Evolutionary conservation across 805 yeast species (phyloP), one percentile per base, ranked within the genome.

Genomic region (Starmerella cellae): DNA sequence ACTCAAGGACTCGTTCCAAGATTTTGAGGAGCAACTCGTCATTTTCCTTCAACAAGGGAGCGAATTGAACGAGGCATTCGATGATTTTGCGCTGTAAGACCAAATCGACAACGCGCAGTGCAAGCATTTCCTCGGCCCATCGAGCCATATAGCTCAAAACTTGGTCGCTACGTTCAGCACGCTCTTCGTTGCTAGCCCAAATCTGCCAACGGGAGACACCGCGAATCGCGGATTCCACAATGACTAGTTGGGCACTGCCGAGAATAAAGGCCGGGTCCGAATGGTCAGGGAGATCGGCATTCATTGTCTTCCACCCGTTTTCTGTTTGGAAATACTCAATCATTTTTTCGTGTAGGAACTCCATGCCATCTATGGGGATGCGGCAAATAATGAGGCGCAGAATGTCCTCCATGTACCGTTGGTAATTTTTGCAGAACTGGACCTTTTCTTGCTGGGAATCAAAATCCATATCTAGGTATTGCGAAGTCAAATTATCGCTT

Each of bases 181-280:
- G 69, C 35, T 69, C 70, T 20, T 70, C 70, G 4, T 67, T 70
- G 5, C 75, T 74, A 54, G 83, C 85, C 95, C 96, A 88, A 16
- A 84, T 76, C 54, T 83, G 75, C 98, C 99, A 93, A 56, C 99
- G 73, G 11, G 91, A 77, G 20, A 93, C 79, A 29, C 97, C 98
- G 46, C 94, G 73, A 27, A 91, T 74, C 51, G 93, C 79, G 28
- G 94, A 79, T 60, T 88, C 97, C 22, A 85, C 82, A 21, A 85
- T 75, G 56, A 77, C 78, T 47, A 91, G 76, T 57, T 85, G 95
- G 0, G 94, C 74, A 41, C 78, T 71, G 0, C 94, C 91, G 46
- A 75, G 71, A 34, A 80, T 70, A 56, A 74, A 82, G 3, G 58
- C 53, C 0, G 94, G 80, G 45, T 79, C 47, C 10, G 26, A 28